These are phyloP conservation scores for Beauveria australis DNA, from an alignment of 2,329 filamentous ascomycete genomes.

Conservation along the genomic window DNA sequence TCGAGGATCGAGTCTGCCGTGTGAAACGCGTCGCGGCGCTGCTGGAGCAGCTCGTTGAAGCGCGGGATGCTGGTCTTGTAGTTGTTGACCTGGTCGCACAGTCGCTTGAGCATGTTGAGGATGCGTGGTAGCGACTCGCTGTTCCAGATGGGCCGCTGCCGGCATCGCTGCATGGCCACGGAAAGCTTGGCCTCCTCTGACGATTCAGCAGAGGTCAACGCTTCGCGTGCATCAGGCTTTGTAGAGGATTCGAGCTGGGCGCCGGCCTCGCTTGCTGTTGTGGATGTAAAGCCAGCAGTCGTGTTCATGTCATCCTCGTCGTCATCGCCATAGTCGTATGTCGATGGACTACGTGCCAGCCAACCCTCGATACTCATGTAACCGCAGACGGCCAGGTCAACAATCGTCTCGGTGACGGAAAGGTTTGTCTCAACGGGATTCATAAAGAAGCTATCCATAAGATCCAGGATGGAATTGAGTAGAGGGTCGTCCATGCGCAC, in stretches of 20 bases:
- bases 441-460: constrained; percentile 73
- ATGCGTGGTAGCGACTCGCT: constrained; percentile 43
- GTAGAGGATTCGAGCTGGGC: background rate
- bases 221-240: background rate
- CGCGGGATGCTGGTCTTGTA: constrained; percentile 49
- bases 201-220: background rate
- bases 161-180: constrained; percentile 41
- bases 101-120: constrained; percentile 47
- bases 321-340: constrained; percentile 48
- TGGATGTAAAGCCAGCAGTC: constrained; percentile 4
- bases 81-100: constrained; percentile 45
- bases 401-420: constrained; percentile 72
- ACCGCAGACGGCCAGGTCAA: constrained; percentile 76
- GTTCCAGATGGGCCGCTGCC: constrained; percentile 45
- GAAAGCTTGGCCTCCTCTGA: constrained; percentile 28
- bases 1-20: constrained; percentile 44
- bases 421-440: constrained; percentile 91
- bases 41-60: constrained; percentile 64
- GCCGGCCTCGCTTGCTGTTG: background rate
- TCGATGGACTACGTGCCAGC: constrained; percentile 67
- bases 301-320: constrained; percentile 27
- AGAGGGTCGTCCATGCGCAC: constrained; percentile 55
- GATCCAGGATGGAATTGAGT: constrained; percentile 57
- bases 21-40: constrained; percentile 55
- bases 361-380: constrained; percentile 85